Conservation (phyloP, 1,139 yeast species). For the Dujonia santamariae region DNA sequence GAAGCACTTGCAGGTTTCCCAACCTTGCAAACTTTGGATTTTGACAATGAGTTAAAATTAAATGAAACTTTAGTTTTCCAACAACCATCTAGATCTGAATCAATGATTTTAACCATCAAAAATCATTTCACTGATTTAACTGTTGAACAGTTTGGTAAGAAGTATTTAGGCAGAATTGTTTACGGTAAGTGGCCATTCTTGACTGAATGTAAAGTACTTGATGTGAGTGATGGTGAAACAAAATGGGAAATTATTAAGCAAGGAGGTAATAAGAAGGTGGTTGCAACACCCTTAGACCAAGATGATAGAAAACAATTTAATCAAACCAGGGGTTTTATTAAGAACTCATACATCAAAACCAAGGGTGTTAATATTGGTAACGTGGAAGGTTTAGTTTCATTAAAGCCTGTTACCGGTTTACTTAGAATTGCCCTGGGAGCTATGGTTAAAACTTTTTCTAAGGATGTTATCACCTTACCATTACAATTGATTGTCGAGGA, state of each 20-base stretch:
- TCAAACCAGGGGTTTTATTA: constrained; percentile 27
- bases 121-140: constrained; percentile 48
- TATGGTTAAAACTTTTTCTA: constrained; percentile 61
- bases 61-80: constrained; percentile 79
- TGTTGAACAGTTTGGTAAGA: constrained; percentile 58
- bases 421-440: constrained; percentile 73
- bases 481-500: constrained; percentile 75
- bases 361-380: constrained; percentile 60
- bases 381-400: constrained; percentile 60
- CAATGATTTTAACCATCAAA: constrained; percentile 64
- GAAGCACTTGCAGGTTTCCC: constrained; percentile 90
- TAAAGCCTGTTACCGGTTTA: constrained; percentile 76
- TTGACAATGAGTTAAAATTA: constrained; percentile 44
- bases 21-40: constrained; percentile 67
- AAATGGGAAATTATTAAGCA: constrained; percentile 41
- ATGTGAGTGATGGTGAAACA: constrained; percentile 55
- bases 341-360: constrained; percentile 38
- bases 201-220: constrained; percentile 71
- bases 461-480: constrained; percentile 59
- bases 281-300: constrained; percentile 34
- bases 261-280: constrained; percentile 33
- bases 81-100: constrained; percentile 79
- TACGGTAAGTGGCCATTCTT: constrained; percentile 89
- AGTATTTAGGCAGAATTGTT: constrained; percentile 56
- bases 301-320: constrained; percentile 43